Conservation (phyloP, 192 early-diverging fungal genomes). For the Coemansia sp. region DNA sequence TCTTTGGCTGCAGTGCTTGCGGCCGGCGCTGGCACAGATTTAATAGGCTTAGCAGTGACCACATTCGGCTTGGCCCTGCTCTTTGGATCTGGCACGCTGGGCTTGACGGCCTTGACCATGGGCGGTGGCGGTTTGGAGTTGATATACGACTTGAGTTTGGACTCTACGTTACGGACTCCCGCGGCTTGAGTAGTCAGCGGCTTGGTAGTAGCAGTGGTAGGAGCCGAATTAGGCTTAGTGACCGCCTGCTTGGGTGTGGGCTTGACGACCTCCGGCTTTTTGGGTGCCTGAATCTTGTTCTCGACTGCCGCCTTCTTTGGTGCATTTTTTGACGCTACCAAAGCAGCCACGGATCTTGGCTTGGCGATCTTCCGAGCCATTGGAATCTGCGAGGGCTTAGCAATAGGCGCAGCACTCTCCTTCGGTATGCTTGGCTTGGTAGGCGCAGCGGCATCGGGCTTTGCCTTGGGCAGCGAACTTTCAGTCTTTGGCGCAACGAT, state of each 20-base stretch:
- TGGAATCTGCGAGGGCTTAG: conserved; percentile 19
- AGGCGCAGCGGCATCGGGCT: background rate
- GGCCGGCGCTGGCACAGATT: background rate
- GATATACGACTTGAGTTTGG: conserved; percentile 53
- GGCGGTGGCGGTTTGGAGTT: conserved; percentile 29
- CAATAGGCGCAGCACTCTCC: background rate
- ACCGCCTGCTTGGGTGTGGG: background rate
- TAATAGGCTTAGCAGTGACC: background rate
- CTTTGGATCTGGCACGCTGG: background rate
- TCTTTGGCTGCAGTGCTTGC: conserved; percentile 2
- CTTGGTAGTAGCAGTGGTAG: background rate
- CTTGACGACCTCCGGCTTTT: conserved; percentile 8
- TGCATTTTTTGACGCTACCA: background rate
- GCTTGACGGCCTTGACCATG: conserved; percentile 26
- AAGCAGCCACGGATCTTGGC: background rate
- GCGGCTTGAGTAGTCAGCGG: background rate
- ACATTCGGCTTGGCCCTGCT: conserved; percentile 3
- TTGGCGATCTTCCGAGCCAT: conserved; percentile 2
- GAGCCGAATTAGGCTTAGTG: background rate
- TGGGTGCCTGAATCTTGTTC: conserved; percentile 2
- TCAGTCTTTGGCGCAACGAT: background rate
- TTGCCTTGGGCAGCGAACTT: background rate
- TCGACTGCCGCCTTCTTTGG: conserved; percentile 4
- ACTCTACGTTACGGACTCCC: conserved; percentile 39
- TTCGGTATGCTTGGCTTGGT: background rate